Conservation (phyloP, 306 rosid genomes). For the Prunus mongolica region DNA sequence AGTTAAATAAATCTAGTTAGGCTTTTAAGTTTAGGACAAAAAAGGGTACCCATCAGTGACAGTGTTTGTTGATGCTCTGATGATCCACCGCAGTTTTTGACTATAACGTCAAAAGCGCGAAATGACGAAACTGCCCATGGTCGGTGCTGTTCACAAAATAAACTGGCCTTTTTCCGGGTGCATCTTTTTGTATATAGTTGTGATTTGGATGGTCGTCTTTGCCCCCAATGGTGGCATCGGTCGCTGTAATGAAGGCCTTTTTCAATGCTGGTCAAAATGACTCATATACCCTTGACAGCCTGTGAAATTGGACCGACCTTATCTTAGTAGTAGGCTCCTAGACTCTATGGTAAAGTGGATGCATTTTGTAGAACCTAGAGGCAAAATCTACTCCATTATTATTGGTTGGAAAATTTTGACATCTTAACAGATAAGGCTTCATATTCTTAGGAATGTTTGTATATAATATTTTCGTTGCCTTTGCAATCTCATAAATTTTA, state of each 20-base stretch:
- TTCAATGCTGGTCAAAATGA: conserved; percentile 19
- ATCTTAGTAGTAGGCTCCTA: not conserved
- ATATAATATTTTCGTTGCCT: not conserved
- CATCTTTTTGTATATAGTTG: conserved; percentile 18
- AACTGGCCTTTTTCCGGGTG: not conserved
- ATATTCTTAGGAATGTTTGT: not conserved
- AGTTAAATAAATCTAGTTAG: not conserved
- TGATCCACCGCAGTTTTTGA: conserved; percentile 44
- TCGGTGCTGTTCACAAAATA: not conserved
- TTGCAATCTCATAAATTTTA: not conserved
- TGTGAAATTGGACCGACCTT: conserved; percentile 4
- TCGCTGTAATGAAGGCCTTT: not conserved
- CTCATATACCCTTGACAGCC: conserved; percentile 18
- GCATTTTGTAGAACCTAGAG: not conserved
- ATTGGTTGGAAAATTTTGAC: not conserved
- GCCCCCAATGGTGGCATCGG: conserved; percentile 6
- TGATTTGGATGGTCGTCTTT: conserved; percentile 35
- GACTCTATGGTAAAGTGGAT: conserved; percentile 2
- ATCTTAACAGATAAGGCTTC: not conserved
- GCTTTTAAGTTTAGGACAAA: conserved; percentile 9
- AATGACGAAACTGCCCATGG: conserved; percentile 37
- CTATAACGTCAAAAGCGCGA: conserved; percentile 25
- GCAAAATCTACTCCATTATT: not conserved
- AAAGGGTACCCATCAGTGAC: conserved; percentile 13
- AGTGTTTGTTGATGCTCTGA: not conserved